Conservation (phyloP, 2,329 filamentous ascomycete genomes). For the Scedosporium dehoogii region DNA sequence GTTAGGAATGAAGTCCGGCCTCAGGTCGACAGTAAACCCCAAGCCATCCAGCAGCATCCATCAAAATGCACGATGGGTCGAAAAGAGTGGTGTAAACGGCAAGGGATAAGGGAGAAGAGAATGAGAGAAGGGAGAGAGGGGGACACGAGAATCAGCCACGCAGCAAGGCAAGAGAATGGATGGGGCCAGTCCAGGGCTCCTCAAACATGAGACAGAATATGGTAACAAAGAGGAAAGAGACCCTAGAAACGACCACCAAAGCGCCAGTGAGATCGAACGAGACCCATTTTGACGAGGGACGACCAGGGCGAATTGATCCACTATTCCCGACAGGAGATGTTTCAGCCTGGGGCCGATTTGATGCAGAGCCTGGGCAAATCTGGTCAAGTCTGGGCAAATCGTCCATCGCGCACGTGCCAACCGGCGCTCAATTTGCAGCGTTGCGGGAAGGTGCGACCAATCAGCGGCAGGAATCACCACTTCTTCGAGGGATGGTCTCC, state of each 20-base stretch:
- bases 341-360: slow-evolving; percentile 1
- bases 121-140: neutral
- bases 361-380: neutral
- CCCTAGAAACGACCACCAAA: neutral
- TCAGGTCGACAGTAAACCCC: neutral
- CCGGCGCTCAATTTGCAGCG: neutral
- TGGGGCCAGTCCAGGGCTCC: neutral
- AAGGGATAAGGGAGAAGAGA: neutral
- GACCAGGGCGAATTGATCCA: slow-evolving; percentile 2
- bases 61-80: neutral
- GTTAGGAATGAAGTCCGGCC: neutral
- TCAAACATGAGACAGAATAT: neutral
- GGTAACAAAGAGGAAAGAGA: slow-evolving; percentile 1
- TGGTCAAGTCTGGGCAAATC: neutral
- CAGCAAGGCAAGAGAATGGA: neutral
- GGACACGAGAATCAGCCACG: no score
- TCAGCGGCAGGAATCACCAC: neutral
- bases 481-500: neutral
- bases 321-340: slow-evolving; percentile 6
- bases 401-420: neutral
- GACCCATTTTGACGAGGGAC: neutral
- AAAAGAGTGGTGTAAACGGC: neutral
- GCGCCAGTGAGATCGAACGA: neutral
- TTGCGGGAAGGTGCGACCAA: neutral
- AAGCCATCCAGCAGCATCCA: neutral